These are phyloP conservation scores for Candida takata DNA, from an alignment of 805 yeast species.

Conservation along the genomic window DNA sequence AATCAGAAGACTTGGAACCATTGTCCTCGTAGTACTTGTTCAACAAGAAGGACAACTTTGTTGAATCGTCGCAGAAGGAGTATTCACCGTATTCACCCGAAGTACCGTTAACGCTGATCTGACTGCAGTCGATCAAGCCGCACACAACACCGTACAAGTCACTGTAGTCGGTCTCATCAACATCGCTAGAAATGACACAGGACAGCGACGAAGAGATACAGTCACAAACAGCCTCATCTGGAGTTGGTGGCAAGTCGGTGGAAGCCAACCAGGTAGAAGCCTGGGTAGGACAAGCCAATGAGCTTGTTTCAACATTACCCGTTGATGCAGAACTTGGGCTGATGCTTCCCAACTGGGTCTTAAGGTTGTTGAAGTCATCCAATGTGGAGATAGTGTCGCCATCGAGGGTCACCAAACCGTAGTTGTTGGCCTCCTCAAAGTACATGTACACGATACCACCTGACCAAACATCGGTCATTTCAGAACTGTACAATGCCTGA, in stretches of 20 bases:
- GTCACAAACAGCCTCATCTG: constrained; percentile 56
- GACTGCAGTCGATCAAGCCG: constrained; percentile 51
- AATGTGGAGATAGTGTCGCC: constrained; percentile 49
- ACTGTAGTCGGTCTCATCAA: constrained; percentile 47
- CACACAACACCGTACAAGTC: constrained; percentile 55
- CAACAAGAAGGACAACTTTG: constrained; percentile 59
- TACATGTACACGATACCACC: constrained; percentile 94
- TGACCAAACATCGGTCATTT: constrained; percentile 88
- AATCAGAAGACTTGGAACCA: constrained; percentile 41
- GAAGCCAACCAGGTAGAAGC: constrained; percentile 60
- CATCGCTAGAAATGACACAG: constrained; percentile 55
- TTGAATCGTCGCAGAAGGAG: constrained; percentile 67
- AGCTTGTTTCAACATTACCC: constrained; percentile 30
- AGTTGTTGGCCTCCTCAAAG: constrained; percentile 75
- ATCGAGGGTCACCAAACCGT: constrained; percentile 64
- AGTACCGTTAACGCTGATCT: constrained; percentile 55
- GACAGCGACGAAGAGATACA: constrained; percentile 46
- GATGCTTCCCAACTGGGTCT: constrained; percentile 45
- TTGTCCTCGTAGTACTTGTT: constrained; percentile 57
- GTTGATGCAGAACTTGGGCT: constrained; percentile 41
- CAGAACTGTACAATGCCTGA: constrained; percentile 50
- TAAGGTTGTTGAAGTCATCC: constrained; percentile 51
- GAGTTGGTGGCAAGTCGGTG: constrained; percentile 69
- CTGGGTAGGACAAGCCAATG: constrained; percentile 42
- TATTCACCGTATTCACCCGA: constrained; percentile 65